Conservation (phyloP, 306 rosid genomes). For the Ziziphus jujuba region DNA sequence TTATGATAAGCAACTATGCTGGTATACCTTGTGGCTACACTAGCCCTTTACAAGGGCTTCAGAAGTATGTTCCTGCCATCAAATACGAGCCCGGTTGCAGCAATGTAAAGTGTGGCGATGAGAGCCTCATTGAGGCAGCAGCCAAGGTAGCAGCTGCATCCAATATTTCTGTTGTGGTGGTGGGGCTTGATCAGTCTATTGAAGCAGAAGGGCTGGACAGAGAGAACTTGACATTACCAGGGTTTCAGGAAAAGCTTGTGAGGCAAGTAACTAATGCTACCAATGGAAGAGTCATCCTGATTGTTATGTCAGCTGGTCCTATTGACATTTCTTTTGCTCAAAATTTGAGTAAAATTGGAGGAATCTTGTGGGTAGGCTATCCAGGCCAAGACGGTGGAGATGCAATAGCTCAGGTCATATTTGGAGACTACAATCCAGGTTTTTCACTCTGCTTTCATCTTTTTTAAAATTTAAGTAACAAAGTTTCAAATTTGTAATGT, state of each 20-base stretch:
- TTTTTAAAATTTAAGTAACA: too few species aligned
- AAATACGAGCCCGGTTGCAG: slow-evolving; percentile 56
- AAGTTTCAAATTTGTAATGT: neutral
- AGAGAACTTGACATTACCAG: slow-evolving; percentile 68
- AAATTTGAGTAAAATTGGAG: slow-evolving; percentile 44
- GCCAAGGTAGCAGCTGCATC: slow-evolving; percentile 43
- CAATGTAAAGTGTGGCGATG: slow-evolving; percentile 47
- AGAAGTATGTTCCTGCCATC: slow-evolving; percentile 40
- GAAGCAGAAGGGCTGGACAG: slow-evolving; percentile 79
- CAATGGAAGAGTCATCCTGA: slow-evolving; percentile 56
- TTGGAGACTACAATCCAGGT: slow-evolving; percentile 79
- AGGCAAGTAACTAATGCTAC: slow-evolving; percentile 51
- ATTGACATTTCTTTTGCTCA: slow-evolving; percentile 63
- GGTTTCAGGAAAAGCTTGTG: slow-evolving; percentile 72
- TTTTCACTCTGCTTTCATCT: neutral
- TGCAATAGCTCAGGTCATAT: slow-evolving; percentile 66
- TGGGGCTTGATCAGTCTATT: slow-evolving; percentile 66
- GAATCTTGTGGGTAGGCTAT: slow-evolving; percentile 71
- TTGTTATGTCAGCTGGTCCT: slow-evolving; percentile 80
- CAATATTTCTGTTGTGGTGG: slow-evolving; percentile 57
- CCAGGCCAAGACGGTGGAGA: slow-evolving; percentile 83
- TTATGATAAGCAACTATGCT: slow-evolving; percentile 68
- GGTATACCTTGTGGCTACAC: slow-evolving; percentile 60
- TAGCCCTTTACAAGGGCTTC: slow-evolving; percentile 63
- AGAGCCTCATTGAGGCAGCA: slow-evolving; percentile 53